Evolutionary conservation across 352 stramenopile species (phyloP).

Genomic region (Pythium brachiatum): DNA sequence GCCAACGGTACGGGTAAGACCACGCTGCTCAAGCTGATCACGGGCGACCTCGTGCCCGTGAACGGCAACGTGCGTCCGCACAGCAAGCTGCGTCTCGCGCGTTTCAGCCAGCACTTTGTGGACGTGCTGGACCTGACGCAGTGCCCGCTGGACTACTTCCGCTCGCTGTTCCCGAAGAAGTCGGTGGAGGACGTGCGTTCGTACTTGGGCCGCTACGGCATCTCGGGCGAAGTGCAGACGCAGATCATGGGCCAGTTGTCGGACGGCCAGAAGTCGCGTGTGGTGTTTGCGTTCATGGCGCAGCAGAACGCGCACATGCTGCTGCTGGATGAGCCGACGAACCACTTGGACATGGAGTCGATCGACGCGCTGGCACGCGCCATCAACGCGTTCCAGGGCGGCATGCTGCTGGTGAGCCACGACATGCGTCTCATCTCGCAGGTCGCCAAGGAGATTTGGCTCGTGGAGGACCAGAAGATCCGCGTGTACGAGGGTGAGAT

Average conservation of each 20-base stretch:
- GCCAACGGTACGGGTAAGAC: slow-evolving; percentile 96
- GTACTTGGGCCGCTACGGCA: slow-evolving; percentile 96
- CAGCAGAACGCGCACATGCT: slow-evolving; percentile 97
- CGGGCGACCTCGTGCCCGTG: slow-evolving; percentile 91
- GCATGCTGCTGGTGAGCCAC: slow-evolving; percentile 97
- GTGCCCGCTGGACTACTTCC: slow-evolving; percentile 97
- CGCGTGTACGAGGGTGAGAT: slow-evolving; percentile 97
- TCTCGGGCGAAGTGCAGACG: slow-evolving; percentile 95
- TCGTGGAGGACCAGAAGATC: slow-evolving; percentile 97
- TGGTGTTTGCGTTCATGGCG: slow-evolving; percentile 98
- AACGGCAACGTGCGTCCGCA: slow-evolving; percentile 95
- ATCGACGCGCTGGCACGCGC: slow-evolving; percentile 97
- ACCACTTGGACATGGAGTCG: slow-evolving; percentile 92
- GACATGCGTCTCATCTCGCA: slow-evolving; percentile 99
- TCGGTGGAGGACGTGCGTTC: slow-evolving; percentile 93
- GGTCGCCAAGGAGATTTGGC: slow-evolving; percentile 99
- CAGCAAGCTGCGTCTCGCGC: slow-evolving; percentile 94
- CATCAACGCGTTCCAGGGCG: slow-evolving; percentile 97
- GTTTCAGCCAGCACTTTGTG: slow-evolving; percentile 98
- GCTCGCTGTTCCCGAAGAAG: slow-evolving; percentile 90
- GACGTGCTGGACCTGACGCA: slow-evolving; percentile 96
- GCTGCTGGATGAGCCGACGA: slow-evolving; percentile 88
- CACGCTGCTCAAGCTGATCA: slow-evolving; percentile 98
- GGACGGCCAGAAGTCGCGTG: slow-evolving; percentile 96
- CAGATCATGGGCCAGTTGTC: slow-evolving; percentile 96